Evolutionary conservation across 2,329 filamentous ascomycete genomes (phyloP).

Genomic region (Basipetospora sp.): DNA sequence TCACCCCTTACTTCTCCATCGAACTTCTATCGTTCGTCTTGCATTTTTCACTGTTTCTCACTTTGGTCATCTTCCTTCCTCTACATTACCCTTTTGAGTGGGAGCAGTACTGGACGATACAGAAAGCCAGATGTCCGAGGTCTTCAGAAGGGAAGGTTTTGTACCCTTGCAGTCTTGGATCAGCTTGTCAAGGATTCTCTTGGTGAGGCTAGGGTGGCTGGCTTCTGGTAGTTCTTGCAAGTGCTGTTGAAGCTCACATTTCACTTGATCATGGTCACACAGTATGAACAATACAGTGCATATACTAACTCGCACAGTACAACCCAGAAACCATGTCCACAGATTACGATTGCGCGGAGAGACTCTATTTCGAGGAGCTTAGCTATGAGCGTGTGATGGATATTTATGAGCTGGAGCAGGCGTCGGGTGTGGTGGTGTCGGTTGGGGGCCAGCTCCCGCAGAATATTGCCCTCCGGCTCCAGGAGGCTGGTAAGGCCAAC

Average conservation of each 20-base stretch:
- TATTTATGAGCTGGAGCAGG: conserved; percentile 84
- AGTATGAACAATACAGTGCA: no score
- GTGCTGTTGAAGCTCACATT: conserved; percentile 57
- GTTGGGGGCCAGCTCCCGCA: conserved; percentile 93
- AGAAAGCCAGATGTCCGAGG: conserved; percentile 93
- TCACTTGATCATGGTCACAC: no score
- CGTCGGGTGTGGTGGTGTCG: conserved; percentile 80
- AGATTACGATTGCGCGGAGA: conserved; percentile 80
- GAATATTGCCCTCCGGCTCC: conserved; percentile 88
- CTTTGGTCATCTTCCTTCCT: no score
- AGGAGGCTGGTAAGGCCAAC: conserved; percentile 78
- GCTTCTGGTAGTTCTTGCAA: conserved; percentile 21
- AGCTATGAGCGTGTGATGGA: conserved; percentile 98
- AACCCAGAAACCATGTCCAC: conserved; percentile 73
- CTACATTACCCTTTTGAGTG: no score
- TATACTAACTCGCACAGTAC: conserved; percentile 24
- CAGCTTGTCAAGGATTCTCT: conserved; percentile 52
- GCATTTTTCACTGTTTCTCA: no score
- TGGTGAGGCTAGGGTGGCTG: conserved; percentile 28
- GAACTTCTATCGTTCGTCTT: no score
- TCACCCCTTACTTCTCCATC: no score
- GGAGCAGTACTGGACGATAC: conserved; percentile 77
- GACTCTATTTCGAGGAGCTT: conserved; percentile 90
- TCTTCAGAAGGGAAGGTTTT: conserved; percentile 79
- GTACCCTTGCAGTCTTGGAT: conserved; percentile 65